Percentiles rank a stretch among this genome's conserved stretches.
Conservation (phyloP, 176 grass and related monocot species). For the Oryza punctata region DNA sequence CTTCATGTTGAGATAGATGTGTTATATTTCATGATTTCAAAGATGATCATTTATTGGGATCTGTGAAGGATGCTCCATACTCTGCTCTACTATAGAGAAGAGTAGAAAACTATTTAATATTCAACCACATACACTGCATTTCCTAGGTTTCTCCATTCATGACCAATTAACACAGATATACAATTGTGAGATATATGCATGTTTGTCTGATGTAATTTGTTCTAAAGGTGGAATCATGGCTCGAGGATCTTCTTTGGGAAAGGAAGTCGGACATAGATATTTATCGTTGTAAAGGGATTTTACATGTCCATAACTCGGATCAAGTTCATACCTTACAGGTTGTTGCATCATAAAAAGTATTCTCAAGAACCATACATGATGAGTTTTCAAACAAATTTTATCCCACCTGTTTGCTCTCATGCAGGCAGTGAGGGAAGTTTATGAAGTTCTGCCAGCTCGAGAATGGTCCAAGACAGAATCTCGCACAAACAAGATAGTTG, state of each 20-base stretch:
- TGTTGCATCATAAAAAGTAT: slow-evolving; percentile 31
- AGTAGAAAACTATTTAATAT: not conserved
- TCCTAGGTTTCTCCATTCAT: not conserved
- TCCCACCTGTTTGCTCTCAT: slow-evolving; percentile 21
- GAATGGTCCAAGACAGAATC: slow-evolving; percentile 69
- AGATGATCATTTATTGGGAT: not conserved
- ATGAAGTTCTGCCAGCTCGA: slow-evolving; percentile 78
- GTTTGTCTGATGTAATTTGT: slow-evolving; percentile 9
- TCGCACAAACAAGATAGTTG: slow-evolving; percentile 75
- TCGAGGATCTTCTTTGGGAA: slow-evolving; percentile 99
- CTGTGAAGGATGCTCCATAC: not conserved
- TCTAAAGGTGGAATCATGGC: slow-evolving; percentile 74
- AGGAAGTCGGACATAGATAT: slow-evolving; percentile 73
- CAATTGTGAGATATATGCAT: not conserved
- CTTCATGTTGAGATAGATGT: not conserved
- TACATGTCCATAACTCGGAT: slow-evolving; percentile 70
- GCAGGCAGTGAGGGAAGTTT: slow-evolving; percentile 97
- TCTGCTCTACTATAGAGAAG: slow-evolving; percentile 1
- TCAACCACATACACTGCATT: not conserved
- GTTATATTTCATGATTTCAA: not conserved
- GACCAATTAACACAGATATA: not conserved
- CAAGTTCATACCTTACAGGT: slow-evolving; percentile 95
- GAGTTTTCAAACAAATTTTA: not conserved
- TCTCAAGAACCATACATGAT: slow-evolving; percentile 19
- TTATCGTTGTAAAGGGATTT: slow-evolving; percentile 93